Evolutionary conservation across 495 filamentous ascomycete genomes (phyloP).

Genomic region (Clavariopsis aquatica): DNA sequence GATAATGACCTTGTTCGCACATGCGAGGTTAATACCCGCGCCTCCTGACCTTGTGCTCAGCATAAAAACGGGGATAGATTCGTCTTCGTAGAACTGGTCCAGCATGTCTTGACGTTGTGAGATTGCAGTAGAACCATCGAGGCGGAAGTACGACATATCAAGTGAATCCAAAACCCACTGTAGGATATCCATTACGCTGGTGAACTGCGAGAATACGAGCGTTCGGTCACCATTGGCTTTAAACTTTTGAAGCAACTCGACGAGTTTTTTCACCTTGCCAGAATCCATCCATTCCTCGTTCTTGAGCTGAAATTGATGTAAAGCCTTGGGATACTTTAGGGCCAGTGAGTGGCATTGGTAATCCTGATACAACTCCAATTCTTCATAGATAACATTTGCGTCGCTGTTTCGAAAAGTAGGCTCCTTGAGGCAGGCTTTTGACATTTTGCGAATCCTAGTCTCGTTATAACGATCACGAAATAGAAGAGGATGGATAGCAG

Average conservation of each 20-base stretch:
- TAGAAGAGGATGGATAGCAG: constrained; percentile 88
- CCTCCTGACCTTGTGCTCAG: constrained; percentile 92
- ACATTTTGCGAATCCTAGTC: constrained; percentile 71
- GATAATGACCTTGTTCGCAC: constrained; percentile 95
- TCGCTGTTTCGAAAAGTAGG: constrained; percentile 60
- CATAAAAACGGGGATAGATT: constrained; percentile 83
- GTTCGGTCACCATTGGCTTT: constrained; percentile 81
- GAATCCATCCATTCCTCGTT: constrained; percentile 84
- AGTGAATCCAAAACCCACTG: constrained; percentile 76
- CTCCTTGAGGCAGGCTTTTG: constrained; percentile 69
- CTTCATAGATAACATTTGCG: constrained; percentile 65
- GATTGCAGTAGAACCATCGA: constrained; percentile 85
- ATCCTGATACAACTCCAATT: constrained; percentile 74
- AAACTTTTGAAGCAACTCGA: constrained; percentile 69
- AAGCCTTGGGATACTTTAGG: constrained; percentile 56
- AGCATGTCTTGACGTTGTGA: constrained; percentile 81
- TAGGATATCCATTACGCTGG: constrained; percentile 86
- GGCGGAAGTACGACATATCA: constrained; percentile 70
- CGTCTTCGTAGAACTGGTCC: constrained; percentile 76
- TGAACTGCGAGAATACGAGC: constrained; percentile 90
- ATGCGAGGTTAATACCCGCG: constrained; percentile 90
- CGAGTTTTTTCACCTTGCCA: constrained; percentile 82
- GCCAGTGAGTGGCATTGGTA: constrained; percentile 84
- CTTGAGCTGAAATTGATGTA: constrained; percentile 69
- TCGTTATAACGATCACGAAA: constrained; percentile 80